A percentile compares a stretch with the other conserved stretches of the same genome.
These are phyloP conservation scores for Suhomyces prunicola DNA, from an alignment of 805 yeast genomes.

Conservation along the genomic window DNA sequence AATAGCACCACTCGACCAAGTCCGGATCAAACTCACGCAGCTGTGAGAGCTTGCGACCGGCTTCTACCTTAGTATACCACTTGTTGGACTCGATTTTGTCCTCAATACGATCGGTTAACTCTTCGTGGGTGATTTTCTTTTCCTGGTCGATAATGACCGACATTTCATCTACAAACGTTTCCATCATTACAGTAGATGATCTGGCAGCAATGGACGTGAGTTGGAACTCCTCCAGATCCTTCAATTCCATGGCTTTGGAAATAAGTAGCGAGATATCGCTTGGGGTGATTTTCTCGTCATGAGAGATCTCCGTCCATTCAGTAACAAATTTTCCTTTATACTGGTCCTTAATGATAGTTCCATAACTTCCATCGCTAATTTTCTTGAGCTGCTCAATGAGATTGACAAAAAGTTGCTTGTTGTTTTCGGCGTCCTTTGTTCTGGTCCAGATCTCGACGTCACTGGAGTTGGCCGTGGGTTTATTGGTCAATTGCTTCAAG, in stretches of 20 bases:
- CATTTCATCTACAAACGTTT: slow-evolving; percentile 82
- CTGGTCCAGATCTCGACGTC: slow-evolving; percentile 63
- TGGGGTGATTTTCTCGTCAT: slow-evolving; percentile 29
- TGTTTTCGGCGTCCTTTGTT: slow-evolving; percentile 77
- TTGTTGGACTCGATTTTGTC: slow-evolving; percentile 72
- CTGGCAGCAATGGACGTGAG: slow-evolving; percentile 68
- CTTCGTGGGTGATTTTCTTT: slow-evolving; percentile 64
- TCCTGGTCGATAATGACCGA: slow-evolving; percentile 86
- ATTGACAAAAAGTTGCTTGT: slow-evolving; percentile 60
- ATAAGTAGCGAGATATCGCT: slow-evolving; percentile 52
- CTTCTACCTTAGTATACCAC: slow-evolving; percentile 53
- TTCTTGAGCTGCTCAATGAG: slow-evolving; percentile 47
- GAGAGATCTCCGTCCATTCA: slow-evolving; percentile 60
- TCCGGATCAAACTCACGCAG: slow-evolving; percentile 64
- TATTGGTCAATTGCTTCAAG: slow-evolving; percentile 53
- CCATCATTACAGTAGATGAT: slow-evolving; percentile 76
- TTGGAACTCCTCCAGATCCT: slow-evolving; percentile 75
- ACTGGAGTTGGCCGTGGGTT: slow-evolving; percentile 37
- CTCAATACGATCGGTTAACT: slow-evolving; percentile 73
- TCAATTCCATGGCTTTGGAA: slow-evolving; percentile 58
- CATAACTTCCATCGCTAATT: slow-evolving; percentile 45
- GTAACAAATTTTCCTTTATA: slow-evolving; percentile 80
- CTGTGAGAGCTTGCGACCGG: slow-evolving; percentile 53
- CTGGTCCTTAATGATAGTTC: slow-evolving; percentile 70
- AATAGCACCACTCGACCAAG: slow-evolving; percentile 87